Percentiles rank a stretch among this genome's conserved stretches.
Evolutionary conservation across 2,329 filamentous ascomycete species (phyloP).

Genomic region (Stemphylium vesicarium): DNA sequence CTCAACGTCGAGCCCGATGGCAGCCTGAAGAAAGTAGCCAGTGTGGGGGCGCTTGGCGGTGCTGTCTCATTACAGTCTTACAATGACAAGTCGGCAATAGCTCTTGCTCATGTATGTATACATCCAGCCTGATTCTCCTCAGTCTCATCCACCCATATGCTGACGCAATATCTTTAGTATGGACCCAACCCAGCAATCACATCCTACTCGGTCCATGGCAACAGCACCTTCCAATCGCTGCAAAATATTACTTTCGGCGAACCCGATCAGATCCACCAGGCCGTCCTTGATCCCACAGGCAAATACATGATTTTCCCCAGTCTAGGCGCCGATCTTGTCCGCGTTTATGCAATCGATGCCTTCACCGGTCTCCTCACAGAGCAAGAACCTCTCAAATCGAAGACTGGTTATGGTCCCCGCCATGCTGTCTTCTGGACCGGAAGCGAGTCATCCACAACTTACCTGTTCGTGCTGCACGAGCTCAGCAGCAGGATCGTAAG

Average conservation of each 20-base stretch:
- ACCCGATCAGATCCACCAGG: conserved; percentile 64
- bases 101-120: conserved; percentile 33
- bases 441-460: conserved; percentile 33
- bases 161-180: conserved; percentile 40
- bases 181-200: conserved; percentile 45
- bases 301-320: conserved; percentile 70
- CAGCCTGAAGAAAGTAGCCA: conserved; percentile 44
- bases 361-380: conserved; percentile 52
- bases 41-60: conserved; percentile 44
- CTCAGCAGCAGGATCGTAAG: conserved; percentile 63
- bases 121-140: too few relatives aligned
- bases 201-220: conserved; percentile 32
- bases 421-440: conserved; percentile 65
- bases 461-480: conserved; percentile 68
- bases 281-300: conserved; percentile 69
- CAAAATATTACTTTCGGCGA: conserved; percentile 53
- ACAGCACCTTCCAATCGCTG: conserved; percentile 24
- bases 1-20: conserved; percentile 39
- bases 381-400: conserved; percentile 54
- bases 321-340: conserved; percentile 68
- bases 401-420: conserved; percentile 67
- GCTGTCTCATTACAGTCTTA: conserved; percentile 53
- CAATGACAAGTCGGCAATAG: conserved; percentile 49
- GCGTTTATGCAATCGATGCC: conserved; percentile 62
- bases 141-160: background rate